Conservation (phyloP, 2,329 filamentous ascomycete species). For the Epichloe sibirici region DNA sequence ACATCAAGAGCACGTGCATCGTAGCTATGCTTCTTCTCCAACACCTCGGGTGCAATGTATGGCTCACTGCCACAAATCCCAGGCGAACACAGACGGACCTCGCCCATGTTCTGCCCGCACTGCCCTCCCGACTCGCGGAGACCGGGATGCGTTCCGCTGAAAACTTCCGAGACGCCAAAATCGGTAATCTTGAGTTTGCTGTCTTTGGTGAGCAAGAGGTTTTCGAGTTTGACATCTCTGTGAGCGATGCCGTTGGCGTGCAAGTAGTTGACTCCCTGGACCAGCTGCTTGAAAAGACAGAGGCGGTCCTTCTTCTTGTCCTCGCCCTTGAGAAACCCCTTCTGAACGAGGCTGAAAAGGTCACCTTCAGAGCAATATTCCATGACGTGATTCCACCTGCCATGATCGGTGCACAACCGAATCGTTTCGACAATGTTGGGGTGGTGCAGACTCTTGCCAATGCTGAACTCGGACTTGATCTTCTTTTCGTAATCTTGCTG, state of each 20-base stretch:
- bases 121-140: slow-evolving; percentile 59
- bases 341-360: slow-evolving; percentile 61
- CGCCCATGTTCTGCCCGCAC: slow-evolving; percentile 61
- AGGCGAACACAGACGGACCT: slow-evolving; percentile 58
- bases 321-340: slow-evolving; percentile 52
- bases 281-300: slow-evolving; percentile 81
- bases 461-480: slow-evolving; percentile 83
- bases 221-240: slow-evolving; percentile 84
- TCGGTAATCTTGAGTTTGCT: slow-evolving; percentile 85
- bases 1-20: slow-evolving; percentile 75
- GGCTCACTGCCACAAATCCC: slow-evolving; percentile 77
- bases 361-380: slow-evolving; percentile 80
- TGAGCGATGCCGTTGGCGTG: slow-evolving; percentile 79
- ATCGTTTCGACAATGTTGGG: slow-evolving; percentile 79
- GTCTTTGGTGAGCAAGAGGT: slow-evolving; percentile 64
- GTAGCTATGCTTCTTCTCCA: slow-evolving; percentile 50
- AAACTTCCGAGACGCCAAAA: slow-evolving; percentile 82
- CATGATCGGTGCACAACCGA: slow-evolving; percentile 60
- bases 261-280: slow-evolving; percentile 71
- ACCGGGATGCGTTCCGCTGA: slow-evolving; percentile 70
- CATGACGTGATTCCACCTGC: slow-evolving; percentile 85
- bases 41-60: slow-evolving; percentile 78
- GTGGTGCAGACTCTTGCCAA: slow-evolving; percentile 73
- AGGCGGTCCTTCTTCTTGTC: slow-evolving; percentile 58
- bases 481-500: slow-evolving; percentile 71